Evolutionary conservation across 306 rosid species (phyloP).

Genomic region (Dalbergia oliveri): DNA sequence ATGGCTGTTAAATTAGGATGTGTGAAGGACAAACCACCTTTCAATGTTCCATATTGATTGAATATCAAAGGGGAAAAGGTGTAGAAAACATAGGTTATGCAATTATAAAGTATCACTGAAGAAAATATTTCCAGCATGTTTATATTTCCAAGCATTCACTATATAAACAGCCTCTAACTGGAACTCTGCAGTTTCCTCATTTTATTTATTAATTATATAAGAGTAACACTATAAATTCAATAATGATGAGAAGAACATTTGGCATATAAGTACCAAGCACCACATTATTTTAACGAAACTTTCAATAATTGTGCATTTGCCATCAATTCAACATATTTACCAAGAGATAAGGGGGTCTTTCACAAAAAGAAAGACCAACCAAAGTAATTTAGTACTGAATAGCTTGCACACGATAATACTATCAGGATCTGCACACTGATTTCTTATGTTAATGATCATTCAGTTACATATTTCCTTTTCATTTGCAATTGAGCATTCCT

Average conservation of each 20-base stretch:
- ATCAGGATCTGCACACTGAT: neutral
- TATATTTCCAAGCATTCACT: conserved; percentile 22
- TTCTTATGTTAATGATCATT: conserved; percentile 6
- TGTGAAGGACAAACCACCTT: neutral
- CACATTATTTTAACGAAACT: neutral
- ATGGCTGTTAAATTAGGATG: conserved; percentile 11
- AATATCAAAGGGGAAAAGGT: neutral
- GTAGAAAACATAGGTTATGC: neutral
- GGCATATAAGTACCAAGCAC: neutral
- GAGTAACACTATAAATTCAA: neutral
- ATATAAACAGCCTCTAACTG: conserved; percentile 5
- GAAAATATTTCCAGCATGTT: neutral
- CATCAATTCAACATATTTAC: neutral
- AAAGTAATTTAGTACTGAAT: no score
- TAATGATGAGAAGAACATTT: conserved; percentile 16
- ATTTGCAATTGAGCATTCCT: conserved; percentile 19
- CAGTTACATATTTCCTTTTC: conserved; percentile 31
- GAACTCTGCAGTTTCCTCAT: neutral
- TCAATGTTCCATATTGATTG: neutral
- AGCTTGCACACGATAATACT: neutral
- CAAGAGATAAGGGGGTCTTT: conserved; percentile 18
- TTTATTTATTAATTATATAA: neutral
- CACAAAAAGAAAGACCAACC: neutral
- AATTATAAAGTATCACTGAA: neutral
- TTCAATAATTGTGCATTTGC: neutral